Conservation (phyloP, 345 rosid genomes). For the Psidium friedrichsthalianum region DNA sequence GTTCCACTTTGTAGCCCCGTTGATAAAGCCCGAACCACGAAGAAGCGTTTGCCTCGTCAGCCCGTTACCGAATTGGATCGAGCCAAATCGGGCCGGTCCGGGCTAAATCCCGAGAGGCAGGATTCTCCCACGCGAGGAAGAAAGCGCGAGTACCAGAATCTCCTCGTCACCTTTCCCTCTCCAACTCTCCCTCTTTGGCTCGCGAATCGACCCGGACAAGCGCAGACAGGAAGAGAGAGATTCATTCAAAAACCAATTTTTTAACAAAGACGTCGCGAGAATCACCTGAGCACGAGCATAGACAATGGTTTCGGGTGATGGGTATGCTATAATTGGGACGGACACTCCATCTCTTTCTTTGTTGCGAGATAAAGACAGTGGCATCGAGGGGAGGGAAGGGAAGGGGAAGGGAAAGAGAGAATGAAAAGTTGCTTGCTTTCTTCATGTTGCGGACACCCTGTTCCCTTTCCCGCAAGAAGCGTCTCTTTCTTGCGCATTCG, state of each 20-base stretch:
- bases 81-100: neutral
- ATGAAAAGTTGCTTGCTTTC: neutral
- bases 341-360: slow-evolving; percentile 45
- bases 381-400: neutral
- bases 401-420: neutral
- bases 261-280: neutral
- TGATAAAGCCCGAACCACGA: too few relatives aligned
- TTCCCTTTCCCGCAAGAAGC: neutral
- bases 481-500: neutral
- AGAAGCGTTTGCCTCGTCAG: too few relatives aligned
- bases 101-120: neutral
- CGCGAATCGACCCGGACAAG: neutral
- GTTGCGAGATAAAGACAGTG: slow-evolving; percentile 3
- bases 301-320: neutral
- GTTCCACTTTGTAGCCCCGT: too few relatives aligned
- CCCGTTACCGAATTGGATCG: neutral
- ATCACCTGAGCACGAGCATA: neutral
- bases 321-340: neutral
- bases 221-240: neutral
- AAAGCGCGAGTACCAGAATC: neutral
- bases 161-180: neutral
- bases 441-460: slow-evolving; percentile 28
- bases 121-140: neutral
- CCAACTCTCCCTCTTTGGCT: neutral
- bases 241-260: neutral